Base-by-base conservation (phyloP, 805 yeast species). In the Saturnispora gosingensis region DNA sequence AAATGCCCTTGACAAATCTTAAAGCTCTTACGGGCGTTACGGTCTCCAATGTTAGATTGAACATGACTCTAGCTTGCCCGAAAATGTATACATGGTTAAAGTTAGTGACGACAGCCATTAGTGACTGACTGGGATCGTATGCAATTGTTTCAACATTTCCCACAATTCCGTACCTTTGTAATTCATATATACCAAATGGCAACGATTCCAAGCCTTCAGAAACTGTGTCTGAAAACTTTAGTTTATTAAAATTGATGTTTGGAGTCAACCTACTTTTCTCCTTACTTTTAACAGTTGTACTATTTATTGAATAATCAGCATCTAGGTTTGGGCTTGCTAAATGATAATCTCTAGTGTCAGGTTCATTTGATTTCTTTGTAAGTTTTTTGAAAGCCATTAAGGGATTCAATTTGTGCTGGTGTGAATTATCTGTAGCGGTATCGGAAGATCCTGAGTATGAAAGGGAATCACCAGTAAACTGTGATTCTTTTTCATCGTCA, bases 61-160 rank as follows among this genome's bases (percentile, higher is more conserved):
- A 85, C 55, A 84, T 84, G 9, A 89, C 96, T 50, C 84, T 81
- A 42, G 83, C 81, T 61, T 85, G 91, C 1, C 98, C 99, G 62
- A 81, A 83, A 4, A 93, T 83, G 56, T 86, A 82, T 15, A 93
- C 73, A 44, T 80, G 80, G 40, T 89, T 87, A 7, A 69, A 62
- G 36, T 75, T 81, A 0, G 96, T 88, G 3, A 89, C 83, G 0
- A 88, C 70, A 0, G 97, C 97, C 59, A 89, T 67, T 27, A 93
- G 72, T 50, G 93, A 80, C 66, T 93, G 99, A 1, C 87, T 82
- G 3, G 95, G 95, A 64, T 93, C 98, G 67, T 75, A 86, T 0
- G 93, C 95, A 39, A 81, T 63, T 0, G 87, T 80, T 35, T 79
- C 69, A 8, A 86, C 77, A 13, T 76, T 75, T 11, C 95, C 91